A percentile compares a stretch with the other conserved stretches of the same genome.
phyloP scores from a whole-genome alignment of 306 rosid genomes.

The Inga oerstediana region DNA sequence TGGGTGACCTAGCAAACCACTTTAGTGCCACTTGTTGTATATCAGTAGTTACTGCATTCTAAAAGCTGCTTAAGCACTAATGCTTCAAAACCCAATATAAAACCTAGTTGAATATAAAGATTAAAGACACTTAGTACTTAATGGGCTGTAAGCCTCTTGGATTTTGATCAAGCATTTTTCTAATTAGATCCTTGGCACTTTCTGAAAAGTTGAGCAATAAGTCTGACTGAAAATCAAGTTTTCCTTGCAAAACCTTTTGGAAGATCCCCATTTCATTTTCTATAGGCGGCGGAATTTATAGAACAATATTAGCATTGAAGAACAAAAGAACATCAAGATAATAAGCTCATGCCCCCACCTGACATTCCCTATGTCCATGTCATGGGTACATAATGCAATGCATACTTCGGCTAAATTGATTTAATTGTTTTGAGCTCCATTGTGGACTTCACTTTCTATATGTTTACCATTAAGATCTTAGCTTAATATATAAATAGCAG shows the following conservation, averaged over 20 bases:
- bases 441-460: neutral
- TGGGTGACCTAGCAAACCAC: conserved; percentile 55
- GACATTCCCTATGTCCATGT: neutral
- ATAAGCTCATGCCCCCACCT: conserved; percentile 6
- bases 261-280: conserved; percentile 61
- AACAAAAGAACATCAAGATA: conserved; percentile 28
- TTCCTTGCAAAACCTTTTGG: conserved; percentile 51
- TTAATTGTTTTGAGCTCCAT: neutral
- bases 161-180: conserved; percentile 60
- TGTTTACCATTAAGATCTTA: neutral
- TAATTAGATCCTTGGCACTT: conserved; percentile 60
- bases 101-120: neutral
- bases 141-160: conserved; percentile 48
- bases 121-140: conserved; percentile 45
- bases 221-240: conserved; percentile 55
- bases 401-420: neutral
- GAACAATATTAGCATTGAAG: conserved; percentile 22
- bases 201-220: conserved; percentile 62
- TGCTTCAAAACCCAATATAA: neutral
- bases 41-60: conserved; percentile 6
- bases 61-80: neutral
- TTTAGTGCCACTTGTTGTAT: conserved; percentile 12
- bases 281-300: conserved; percentile 34
- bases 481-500: conserved; percentile 21
- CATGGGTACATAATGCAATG: neutral